Base-by-base conservation (phyloP, 202 grass and related monocot genomes). In the Alloteropsis angusta region DNA sequence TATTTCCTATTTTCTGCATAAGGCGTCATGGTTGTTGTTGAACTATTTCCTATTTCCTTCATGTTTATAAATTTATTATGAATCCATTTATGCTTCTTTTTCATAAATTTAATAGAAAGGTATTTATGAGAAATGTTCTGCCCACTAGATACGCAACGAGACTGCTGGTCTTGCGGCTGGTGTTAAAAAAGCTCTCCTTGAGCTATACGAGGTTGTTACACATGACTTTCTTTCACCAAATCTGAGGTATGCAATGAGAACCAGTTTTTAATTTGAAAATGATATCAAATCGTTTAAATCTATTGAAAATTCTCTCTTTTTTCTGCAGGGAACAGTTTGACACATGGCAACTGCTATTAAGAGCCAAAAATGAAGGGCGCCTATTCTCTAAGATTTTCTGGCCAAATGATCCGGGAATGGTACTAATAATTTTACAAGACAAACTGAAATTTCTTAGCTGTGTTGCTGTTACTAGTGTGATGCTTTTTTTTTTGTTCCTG, bases 191-290 rank as follows among this genome's bases (percentile, higher is more conserved):
- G 89, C 95, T 89, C 85, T 92, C 23, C 68, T 78, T 77, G 87
- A 95, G 77, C 84, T 98, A 65, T 98, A 87, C 79, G 87, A 93
- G 54, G 95, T 92, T 83, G 59, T 98, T 49, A 98, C 89, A 34
- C 95, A 93, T 83, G 86, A 92, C 69, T 93, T 98, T 58, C 84
- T 98, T 81, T 82, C 84, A 48, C 32, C 81, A n/a, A 86, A 87
- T 54, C 64, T 98, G 46, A 90, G 91, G 95, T 94, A 88, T 76
- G 55, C 35, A 46, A 41, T 61, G 73, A 72, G 16, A 26, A 53
- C 35, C 9, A 25, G 12, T 17, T 30, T 26, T 43, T 65, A 18
- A 4, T 63, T 75, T 87, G 3, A 55, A 43, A 71, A 72, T 85
- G 46, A 68, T 77, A 52, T 41, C 34, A 23, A 21, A 37, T 74